Evolutionary conservation across 2,329 filamentous ascomycete genomes (phyloP).

Genomic region (Trichoderma atroviride): DNA sequence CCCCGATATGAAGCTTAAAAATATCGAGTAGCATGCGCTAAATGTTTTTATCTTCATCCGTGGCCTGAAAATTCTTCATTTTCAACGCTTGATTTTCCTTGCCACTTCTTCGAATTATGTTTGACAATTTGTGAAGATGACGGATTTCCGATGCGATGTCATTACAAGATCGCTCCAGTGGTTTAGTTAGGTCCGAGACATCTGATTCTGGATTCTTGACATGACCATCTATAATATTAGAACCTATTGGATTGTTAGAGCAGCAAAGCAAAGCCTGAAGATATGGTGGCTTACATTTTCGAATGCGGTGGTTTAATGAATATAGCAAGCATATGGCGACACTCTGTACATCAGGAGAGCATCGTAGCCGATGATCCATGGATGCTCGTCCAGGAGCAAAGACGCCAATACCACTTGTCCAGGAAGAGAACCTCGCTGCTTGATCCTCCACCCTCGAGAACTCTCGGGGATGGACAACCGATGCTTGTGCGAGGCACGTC

Average conservation of each 20-base stretch:
- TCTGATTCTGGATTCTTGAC: neutral
- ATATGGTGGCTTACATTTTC: neutral
- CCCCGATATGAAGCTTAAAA: slow-evolving; percentile 25
- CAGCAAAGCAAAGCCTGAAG: neutral
- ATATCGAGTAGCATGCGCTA: neutral
- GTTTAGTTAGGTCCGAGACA: neutral
- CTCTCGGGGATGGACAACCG: neutral
- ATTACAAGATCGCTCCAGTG: neutral
- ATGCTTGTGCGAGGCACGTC: neutral
- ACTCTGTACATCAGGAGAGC: neutral
- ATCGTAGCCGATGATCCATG: neutral
- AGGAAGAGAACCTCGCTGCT: neutral
- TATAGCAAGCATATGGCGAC: neutral
- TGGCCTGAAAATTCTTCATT: slow-evolving; percentile 19
- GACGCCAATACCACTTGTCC: neutral
- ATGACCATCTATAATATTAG: neutral
- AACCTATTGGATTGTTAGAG: neutral
- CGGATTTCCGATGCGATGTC: neutral
- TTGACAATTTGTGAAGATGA: neutral
- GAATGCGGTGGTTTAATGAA: neutral
- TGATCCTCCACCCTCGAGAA: neutral
- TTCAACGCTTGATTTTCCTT: slow-evolving; percentile 24
- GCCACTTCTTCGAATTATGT: slow-evolving; percentile 10
- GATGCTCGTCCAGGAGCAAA: neutral
- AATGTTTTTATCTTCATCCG: slow-evolving; percentile 25